Evolutionary conservation across 768 basidiomycete species (phyloP), one percentile per base, ranked within the genome.

Genomic region (Amanita inopinata): DNA sequence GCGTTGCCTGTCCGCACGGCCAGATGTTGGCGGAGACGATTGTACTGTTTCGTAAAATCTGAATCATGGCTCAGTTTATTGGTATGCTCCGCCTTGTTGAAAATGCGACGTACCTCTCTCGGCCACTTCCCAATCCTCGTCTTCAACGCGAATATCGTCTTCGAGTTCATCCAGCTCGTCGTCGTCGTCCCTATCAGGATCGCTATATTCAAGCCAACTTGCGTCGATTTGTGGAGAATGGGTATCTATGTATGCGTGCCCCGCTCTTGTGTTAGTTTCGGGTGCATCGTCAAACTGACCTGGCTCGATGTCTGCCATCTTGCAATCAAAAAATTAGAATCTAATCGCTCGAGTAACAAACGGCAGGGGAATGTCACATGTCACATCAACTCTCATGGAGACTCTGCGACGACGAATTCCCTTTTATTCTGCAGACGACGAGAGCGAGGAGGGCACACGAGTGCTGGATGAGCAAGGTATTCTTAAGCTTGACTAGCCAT

Each of bases 11-110:
- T 76, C 27, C 80, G 80, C 4, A 90, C 83, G 15, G 85, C 86
- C 44, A 88, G 81, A 58, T 97, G 89, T 58, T 97, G 93, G 38
- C 85, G 70, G 22, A 98, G 69, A 17, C 96, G 83, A 63, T 98
- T 98, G 63, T 87, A 99, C 54, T 97, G 92, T 62, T 98, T 98
- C 24, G 96, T 98, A 54, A 99, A 97, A 65, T 99, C 96, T 96
- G 58, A 38, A 18, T 48, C 45, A 41, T 47, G 51, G 46, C 31
- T 43, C 41, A 46, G 32, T 22, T 4, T 11, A 50, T 22, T 6
- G 25, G 11, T 34, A 25, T 28, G n/a, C 3, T n/a, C n/a, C n/a
- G n/a, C n/a, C n/a, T 40, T 18, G 36, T 40, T 24, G n/a, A 44
- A 42, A 43, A 14, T 33, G 9, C 36, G 19, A 56, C 71, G 32